Base-by-base conservation (phyloP, 192 early-diverging fungal species). In the Podila verticillata region DNA sequence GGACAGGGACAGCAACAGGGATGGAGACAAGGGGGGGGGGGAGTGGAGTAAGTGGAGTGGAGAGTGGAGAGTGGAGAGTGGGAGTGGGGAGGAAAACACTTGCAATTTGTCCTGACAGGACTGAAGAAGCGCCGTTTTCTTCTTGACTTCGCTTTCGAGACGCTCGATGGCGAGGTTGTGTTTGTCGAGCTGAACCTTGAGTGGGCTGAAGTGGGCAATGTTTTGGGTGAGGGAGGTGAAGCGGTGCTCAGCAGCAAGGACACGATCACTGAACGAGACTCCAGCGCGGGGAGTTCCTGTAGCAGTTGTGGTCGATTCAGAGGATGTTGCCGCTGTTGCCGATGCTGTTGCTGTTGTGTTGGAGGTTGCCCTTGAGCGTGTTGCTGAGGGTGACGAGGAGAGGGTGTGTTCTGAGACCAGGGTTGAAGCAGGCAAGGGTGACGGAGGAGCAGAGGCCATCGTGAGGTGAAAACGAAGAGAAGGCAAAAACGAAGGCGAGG, bases 161-260 rank as follows among this genome's bases (percentile, higher is more conserved):
- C 70, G 69, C 17, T 80, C 77, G 51, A 80, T 80, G 13, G 70
- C 35, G 7, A 80, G 8, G 31, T 80, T 80, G 57, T 80, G 77
- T 44, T 68, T 80, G 64, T 80, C 77, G 17, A 80, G 57, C 26
- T 72, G 77, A 22, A 17, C 67, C 57, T 80, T 80, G 49, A 80
- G 61, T 5, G 77, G 77, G 61, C 77, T 80, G 61, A 80, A 80
- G 61, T 80, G 77, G 7, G 77, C 70, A 65, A 80, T 80, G 66
- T 80, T 80, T 24, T 80, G 77, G 9, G 77, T 80, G 28, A 80
- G 49, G 12, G 77, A 9, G 22, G 77, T 80, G 57, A 80, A 80
- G 8, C 70, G 64, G 35, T 80, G 77, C 47, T 80, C 77, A 32
- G 77, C 70, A 35, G 65, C 59, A 3, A 48, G 66, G 66, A 80